Evolutionary conservation across 176 grass and related monocot genomes (phyloP).

Genomic region (Lolium rigidum): DNA sequence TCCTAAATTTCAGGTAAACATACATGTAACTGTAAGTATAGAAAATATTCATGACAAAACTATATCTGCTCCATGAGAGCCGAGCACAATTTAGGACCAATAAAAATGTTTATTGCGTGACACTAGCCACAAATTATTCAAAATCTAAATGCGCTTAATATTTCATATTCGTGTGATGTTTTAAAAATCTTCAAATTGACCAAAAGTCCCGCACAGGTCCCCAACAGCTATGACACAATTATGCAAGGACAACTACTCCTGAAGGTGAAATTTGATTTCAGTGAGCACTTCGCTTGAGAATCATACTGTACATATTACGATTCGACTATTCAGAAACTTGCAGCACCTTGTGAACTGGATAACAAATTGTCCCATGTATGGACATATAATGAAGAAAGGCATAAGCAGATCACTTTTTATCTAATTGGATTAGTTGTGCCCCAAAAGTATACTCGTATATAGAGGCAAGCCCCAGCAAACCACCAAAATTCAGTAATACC

Average conservation of each 20-base stretch:
- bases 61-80: neutral
- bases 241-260: neutral
- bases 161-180: neutral
- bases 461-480: neutral
- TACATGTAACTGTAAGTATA: slow-evolving; percentile 32
- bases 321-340: neutral
- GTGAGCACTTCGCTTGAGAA: slow-evolving; percentile 12
- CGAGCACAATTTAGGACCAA: slow-evolving; percentile 3
- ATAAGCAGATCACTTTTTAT: neutral
- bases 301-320: neutral
- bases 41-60: slow-evolving; percentile 11
- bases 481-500: neutral
- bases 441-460: slow-evolving; percentile 11
- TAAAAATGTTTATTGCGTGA: neutral
- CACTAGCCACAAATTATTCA: neutral
- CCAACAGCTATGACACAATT: slow-evolving; percentile 14
- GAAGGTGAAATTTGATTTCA: neutral
- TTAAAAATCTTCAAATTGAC: neutral
- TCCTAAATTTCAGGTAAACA: slow-evolving; percentile 56
- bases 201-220: neutral
- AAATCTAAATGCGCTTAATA: neutral
- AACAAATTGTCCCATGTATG: neutral
- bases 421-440: neutral
- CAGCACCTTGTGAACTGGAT: neutral
- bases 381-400: neutral